Evolutionary conservation across 1,284 basidiomycete genomes (phyloP).

Genomic region (Nidula niveotomentosa): DNA sequence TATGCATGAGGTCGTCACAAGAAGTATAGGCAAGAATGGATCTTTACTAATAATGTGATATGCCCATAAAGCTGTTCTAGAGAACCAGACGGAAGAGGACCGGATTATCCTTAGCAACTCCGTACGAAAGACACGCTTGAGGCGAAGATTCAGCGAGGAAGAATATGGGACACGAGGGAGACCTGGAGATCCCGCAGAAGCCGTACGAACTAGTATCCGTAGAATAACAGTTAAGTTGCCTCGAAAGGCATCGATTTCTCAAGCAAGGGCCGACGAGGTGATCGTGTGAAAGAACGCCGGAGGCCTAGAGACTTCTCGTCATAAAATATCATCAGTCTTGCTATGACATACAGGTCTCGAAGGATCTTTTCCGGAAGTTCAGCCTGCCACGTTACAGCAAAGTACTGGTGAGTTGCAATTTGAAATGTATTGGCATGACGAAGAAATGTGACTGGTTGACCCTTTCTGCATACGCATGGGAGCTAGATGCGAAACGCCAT

Average conservation of each 20-base stretch:
- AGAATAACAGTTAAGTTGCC: neutral
- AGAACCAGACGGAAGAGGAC: neutral
- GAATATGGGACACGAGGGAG: neutral
- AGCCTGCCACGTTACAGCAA: neutral
- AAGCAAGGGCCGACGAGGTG: too few species aligned
- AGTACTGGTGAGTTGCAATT: neutral
- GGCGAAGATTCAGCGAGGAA: conserved; percentile 5
- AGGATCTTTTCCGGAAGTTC: conserved; percentile 1
- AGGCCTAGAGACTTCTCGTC: neutral
- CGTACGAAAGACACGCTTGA: neutral
- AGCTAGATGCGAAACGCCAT: too few species aligned
- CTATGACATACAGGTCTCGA: neutral
- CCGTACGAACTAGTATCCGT: neutral
- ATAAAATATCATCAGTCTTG: neutral
- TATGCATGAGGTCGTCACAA: too few species aligned
- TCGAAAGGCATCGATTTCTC: too few species aligned
- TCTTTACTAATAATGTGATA: too few species aligned
- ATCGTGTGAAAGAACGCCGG: neutral
- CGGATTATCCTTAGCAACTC: neutral
- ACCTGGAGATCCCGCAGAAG: neutral
- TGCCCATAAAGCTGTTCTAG: too few species aligned
- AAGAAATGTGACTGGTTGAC: too few species aligned
- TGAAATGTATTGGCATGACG: neutral
- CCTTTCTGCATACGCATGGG: too few species aligned
- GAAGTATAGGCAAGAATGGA: too few species aligned